Evolutionary conservation across 1,284 basidiomycete genomes (phyloP).

Genomic region (Neonothopanus nambi): DNA sequence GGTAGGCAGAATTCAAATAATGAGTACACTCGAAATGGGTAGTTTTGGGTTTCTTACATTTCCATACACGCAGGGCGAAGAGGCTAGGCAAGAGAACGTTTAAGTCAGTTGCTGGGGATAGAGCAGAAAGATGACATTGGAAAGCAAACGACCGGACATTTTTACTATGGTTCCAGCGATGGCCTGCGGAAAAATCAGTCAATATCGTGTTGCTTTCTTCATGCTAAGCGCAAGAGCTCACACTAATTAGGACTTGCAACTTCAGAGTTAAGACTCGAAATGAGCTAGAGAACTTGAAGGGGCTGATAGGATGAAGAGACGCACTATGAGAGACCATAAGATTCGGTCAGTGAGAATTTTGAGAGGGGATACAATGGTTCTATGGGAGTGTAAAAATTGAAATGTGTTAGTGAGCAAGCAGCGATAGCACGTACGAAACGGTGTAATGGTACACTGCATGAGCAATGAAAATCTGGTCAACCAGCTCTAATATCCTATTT

Average conservation of each 20-base stretch:
- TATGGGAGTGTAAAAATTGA: neutral
- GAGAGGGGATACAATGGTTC: slow-evolving; percentile 5
- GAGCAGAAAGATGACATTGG: neutral
- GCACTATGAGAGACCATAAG: slow-evolving; percentile 12
- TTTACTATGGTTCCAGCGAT: slow-evolving; percentile 15
- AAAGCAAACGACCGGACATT: slow-evolving; percentile 3
- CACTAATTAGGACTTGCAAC: slow-evolving; percentile 1
- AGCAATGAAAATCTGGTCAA: slow-evolving; percentile 16
- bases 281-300: too few species aligned
- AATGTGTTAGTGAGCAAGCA: neutral
- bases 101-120: too few species aligned
- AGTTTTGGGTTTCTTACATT: too few species aligned
- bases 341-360: slow-evolving; percentile 7
- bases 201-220: too few species aligned
- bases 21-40: too few species aligned
- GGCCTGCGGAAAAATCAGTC: neutral
- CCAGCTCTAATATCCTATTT: slow-evolving; percentile 13
- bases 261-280: too few species aligned
- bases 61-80: slow-evolving; percentile 19
- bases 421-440: slow-evolving; percentile 13
- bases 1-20: neutral
- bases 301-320: neutral
- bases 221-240: too few species aligned
- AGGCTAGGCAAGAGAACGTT: neutral
- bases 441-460: slow-evolving; percentile 20